Evolutionary conservation across 2,329 filamentous ascomycete species (phyloP).

Genomic region (Diaporthe sp.): DNA sequence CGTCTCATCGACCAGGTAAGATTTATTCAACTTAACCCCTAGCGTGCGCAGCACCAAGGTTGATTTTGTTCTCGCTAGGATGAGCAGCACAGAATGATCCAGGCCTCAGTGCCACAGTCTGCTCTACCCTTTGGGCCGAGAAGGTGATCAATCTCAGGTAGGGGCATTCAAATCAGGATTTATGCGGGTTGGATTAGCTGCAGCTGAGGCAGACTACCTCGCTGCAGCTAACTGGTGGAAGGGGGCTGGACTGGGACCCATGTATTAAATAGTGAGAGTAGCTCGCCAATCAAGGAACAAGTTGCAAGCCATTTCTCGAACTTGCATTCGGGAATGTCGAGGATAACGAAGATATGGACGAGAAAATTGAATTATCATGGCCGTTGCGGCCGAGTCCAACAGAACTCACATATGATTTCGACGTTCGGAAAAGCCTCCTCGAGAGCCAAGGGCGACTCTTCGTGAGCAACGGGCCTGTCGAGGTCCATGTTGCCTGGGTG

Average conservation of each 20-base stretch:
- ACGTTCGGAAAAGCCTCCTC: not conserved
- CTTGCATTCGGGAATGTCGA: not conserved
- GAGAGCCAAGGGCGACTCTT: not conserved
- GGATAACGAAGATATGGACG: not conserved
- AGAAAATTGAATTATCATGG: not conserved
- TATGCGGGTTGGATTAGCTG: not conserved
- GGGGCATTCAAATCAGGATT: not conserved
- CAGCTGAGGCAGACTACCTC: not conserved
- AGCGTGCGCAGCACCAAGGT: not conserved
- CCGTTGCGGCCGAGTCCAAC: not conserved
- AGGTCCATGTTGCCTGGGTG: slow-evolving; percentile 4
- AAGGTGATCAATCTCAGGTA: not conserved
- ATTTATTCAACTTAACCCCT: not conserved
- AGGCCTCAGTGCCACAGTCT: not conserved
- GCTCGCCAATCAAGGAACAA: not conserved
- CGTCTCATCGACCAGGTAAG: not conserved
- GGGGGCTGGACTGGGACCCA: not conserved
- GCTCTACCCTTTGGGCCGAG: not conserved
- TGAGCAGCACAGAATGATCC: slow-evolving; percentile 1
- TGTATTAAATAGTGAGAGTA: not conserved
- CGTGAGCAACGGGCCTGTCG: not conserved
- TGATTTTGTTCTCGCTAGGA: not conserved
- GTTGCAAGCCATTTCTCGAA: not conserved
- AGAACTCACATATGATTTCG: not conserved
- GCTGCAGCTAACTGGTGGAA: not conserved